phyloP scores from a whole-genome alignment of 2,329 filamentous ascomycete genomes.

The Calycina marina region DNA sequence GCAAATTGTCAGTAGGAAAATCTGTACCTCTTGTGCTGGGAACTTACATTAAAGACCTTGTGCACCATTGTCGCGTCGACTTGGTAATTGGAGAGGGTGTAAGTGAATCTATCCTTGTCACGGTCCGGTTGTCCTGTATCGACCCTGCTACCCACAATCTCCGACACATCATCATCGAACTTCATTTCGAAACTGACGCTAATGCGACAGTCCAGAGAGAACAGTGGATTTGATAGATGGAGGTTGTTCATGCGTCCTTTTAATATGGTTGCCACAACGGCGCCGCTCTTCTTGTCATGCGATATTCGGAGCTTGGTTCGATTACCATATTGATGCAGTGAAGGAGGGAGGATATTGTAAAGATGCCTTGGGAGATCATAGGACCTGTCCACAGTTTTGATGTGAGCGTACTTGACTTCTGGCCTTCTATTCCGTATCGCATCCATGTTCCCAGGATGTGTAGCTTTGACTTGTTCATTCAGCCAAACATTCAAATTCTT shows the following conservation, averaged over 20 bases:
- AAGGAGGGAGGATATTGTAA: slow-evolving; percentile 43
- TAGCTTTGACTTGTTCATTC: slow-evolving; percentile 50
- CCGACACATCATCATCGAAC: slow-evolving; percentile 54
- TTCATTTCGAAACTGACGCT: slow-evolving; percentile 91
- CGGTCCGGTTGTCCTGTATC: slow-evolving; percentile 37
- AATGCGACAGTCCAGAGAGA: slow-evolving; percentile 77
- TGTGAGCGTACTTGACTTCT: slow-evolving; percentile 66
- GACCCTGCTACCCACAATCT: slow-evolving; percentile 30
- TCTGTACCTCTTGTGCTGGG: no score
- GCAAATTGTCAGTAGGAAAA: slow-evolving; percentile 3
- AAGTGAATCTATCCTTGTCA: slow-evolving; percentile 82
- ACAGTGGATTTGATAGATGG: slow-evolving; percentile 68
- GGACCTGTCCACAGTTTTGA: slow-evolving; percentile 71
- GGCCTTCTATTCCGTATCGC: slow-evolving; percentile 30
- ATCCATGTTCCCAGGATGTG: slow-evolving; percentile 35
- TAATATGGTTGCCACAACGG: slow-evolving; percentile 69
- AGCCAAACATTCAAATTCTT: slow-evolving; percentile 71
- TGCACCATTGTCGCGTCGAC: slow-evolving; percentile 89
- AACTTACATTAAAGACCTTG: slow-evolving; percentile 43
- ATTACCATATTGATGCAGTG: slow-evolving; percentile 36
- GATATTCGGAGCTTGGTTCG: slow-evolving; percentile 58
- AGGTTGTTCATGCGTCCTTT: slow-evolving; percentile 81
- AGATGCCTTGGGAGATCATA: slow-evolving; percentile 54
- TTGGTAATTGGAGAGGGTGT: slow-evolving; percentile 75
- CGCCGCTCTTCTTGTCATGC: slow-evolving; percentile 50